A percentile compares a stretch with the other conserved stretches of the same genome.
These are phyloP conservation scores for Entamoeba invadens DNA, from an alignment of 208 protist species.

Conservation along the genomic window DNA sequence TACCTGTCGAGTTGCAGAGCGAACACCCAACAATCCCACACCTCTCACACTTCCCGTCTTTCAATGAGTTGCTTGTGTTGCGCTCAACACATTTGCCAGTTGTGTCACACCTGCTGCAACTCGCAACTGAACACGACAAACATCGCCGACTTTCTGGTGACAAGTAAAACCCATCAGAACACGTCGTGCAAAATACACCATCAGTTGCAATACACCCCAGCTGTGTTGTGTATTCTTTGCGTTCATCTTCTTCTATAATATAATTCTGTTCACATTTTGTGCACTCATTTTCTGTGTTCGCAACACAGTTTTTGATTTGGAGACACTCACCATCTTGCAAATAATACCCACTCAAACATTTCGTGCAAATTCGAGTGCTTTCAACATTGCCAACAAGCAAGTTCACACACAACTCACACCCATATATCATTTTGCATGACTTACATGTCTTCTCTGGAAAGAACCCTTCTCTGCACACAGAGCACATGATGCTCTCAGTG, in stretches of 20 bases:
- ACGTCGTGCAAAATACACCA: background rate
- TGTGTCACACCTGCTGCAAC: background rate
- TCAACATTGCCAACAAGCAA: background rate
- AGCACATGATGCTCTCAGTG: background rate
- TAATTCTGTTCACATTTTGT: background rate
- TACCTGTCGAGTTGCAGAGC: background rate
- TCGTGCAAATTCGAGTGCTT: background rate
- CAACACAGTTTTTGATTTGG: background rate
- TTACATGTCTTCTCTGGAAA: background rate
- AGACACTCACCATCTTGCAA: background rate
- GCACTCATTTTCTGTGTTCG: background rate
- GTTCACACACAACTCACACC: background rate
- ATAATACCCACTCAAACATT: too few relatives aligned
- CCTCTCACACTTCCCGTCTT: background rate
- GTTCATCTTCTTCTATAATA: background rate
- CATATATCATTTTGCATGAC: background rate
- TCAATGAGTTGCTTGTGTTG: background rate
- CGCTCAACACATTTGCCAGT: background rate
- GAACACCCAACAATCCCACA: background rate
- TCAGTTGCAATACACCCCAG: background rate
- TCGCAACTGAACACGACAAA: background rate
- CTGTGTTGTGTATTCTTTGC: background rate
- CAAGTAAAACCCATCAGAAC: background rate
- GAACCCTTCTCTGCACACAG: background rate
- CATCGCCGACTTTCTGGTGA: background rate